A percentile compares a stretch with the other conserved stretches of the same genome.
phyloP scores from a whole-genome alignment of 352 stramenopile species.

The Phytophthora colocasiae region DNA sequence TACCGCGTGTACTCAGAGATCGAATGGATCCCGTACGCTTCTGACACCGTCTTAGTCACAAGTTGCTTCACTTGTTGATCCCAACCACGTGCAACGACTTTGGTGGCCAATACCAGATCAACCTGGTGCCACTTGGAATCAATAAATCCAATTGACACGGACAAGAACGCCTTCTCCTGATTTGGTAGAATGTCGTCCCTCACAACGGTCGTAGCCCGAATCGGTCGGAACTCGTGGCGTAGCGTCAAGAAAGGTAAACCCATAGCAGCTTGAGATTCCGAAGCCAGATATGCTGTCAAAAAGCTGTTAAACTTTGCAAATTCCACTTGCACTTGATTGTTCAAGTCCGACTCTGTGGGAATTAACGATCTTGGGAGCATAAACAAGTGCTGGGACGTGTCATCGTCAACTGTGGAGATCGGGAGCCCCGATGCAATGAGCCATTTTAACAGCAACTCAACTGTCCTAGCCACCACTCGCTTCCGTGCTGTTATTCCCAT shows the following conservation, averaged over 20 bases:
- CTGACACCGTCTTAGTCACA: conserved; percentile 21
- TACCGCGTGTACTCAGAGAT: conserved; percentile 33
- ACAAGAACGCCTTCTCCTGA: conserved; percentile 28
- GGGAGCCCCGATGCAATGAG: conserved; percentile 37
- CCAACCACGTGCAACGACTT: conserved; percentile 24
- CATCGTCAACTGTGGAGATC: conserved; percentile 23
- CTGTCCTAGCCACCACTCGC: conserved; percentile 10
- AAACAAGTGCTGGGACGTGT: conserved; percentile 29
- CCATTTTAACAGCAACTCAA: conserved; percentile 35
- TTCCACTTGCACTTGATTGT: conserved; percentile 27
- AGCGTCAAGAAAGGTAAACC: conserved; percentile 35
- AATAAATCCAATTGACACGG: conserved; percentile 31
- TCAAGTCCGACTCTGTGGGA: conserved; percentile 15
- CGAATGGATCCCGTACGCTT: conserved; percentile 22
- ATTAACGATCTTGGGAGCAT: conserved; percentile 11
- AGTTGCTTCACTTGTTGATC: conserved; percentile 28
- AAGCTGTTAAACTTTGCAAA: conserved; percentile 35
- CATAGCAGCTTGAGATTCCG: conserved; percentile 29
- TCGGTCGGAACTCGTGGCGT: conserved; percentile 23
- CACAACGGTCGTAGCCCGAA: conserved; percentile 5
- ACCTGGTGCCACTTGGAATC: conserved; percentile 42
- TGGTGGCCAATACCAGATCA: conserved; percentile 33
- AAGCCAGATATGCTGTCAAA: conserved; percentile 26
- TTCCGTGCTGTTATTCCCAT: conserved; percentile 3
- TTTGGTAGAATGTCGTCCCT: conserved; percentile 4